Evolutionary conservation across 495 filamentous ascomycete genomes (phyloP), one percentile per base, ranked within the genome.

Genomic region (Achaetomiella virescens): DNA sequence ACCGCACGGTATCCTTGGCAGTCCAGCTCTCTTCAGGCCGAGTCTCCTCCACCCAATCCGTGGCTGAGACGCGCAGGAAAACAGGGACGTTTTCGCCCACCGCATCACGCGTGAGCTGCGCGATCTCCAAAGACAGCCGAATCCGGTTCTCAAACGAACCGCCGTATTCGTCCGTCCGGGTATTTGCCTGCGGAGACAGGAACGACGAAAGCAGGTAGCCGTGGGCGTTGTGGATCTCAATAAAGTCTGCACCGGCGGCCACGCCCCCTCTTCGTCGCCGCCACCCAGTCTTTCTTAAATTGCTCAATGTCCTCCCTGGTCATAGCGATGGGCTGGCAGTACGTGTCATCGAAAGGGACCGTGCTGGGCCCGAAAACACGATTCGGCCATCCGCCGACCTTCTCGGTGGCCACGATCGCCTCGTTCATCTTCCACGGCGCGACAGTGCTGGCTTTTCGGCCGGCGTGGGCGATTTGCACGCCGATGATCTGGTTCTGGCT

Each of bases 391-490:
- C 86, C 87, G 10, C 72, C 72, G 0, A 78, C 76, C 6, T 78
- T 78, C 24, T 67, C 63, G 4, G 75, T 75, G 72, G 38, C 55
- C 43, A 57, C 70, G 69, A 71, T 12, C 73, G 74, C 47, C 6
- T 27, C 21, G 48, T 37, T 44, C 4, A 88, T 17, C 20, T 49
- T 55, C 85, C 86, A 90, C 0, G 86, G 86, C 0, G 88, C 80
- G 3, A 87, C 76, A 1, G 80, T 86, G 48, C 74, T 79, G 0
- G 84, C 85, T 62, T 91, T 91, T n/a, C 88, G 73, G 1, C 89
- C 89, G 2, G 88, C 87, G 62, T 93, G 89, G 14, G 73, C 85
- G 6, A 92, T 66, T 71, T 93, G 89, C 55, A 92, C 83, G 41
- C 77, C 87, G 43, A 88, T 82, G 59, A 84, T 83, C 67, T 85